Conservation (phyloP, 177 flowering plant genomes). For the Vitis hybrid region DNA sequence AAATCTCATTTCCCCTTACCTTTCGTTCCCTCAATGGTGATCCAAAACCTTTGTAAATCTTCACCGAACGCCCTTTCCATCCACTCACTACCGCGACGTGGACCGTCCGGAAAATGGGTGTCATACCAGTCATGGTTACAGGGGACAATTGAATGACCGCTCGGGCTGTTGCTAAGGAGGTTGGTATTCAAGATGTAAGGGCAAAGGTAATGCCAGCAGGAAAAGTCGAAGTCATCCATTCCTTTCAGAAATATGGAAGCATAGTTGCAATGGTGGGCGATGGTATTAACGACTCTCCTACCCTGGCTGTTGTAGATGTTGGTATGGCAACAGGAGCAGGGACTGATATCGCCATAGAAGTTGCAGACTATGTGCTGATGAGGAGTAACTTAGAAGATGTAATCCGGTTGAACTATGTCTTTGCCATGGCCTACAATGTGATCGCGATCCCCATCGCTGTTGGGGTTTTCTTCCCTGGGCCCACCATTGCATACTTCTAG, state of each 20-base stretch:
- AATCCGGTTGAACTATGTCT: conserved; percentile 76
- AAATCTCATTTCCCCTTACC: too few relatives aligned
- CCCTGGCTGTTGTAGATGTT: conserved; percentile 95
- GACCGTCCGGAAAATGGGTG: conserved; percentile 62
- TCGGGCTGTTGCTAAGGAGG: conserved; percentile 89
- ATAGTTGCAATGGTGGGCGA: conserved; percentile 98
- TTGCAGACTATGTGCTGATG: conserved; percentile 96
- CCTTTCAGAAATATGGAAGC: conserved; percentile 76
- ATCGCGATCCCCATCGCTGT: conserved; percentile 92
- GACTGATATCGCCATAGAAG: conserved; percentile 97
- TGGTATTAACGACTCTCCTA: conserved; percentile 98
- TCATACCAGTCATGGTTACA: conserved; percentile 90
- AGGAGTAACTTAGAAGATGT: conserved; percentile 92
- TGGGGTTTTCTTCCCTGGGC: conserved; percentile 72
- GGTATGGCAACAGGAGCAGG: conserved; percentile 99
- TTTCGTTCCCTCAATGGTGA: too few relatives aligned
- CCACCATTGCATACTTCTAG: too few relatives aligned
- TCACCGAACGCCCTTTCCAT: too few relatives aligned
- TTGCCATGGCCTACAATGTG: conserved; percentile 94
- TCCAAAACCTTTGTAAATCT: too few relatives aligned
- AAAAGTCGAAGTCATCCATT: conserved; percentile 84
- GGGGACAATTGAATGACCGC: conserved; percentile 99
- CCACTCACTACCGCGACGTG: too few relatives aligned
- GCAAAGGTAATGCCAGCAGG: conserved; percentile 97
- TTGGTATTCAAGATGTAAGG: conserved; percentile 79